Evolutionary conservation across 2,329 filamentous ascomycete genomes (phyloP), one percentile per base, ranked within the genome.

Genomic region (Fusarium coicis): DNA sequence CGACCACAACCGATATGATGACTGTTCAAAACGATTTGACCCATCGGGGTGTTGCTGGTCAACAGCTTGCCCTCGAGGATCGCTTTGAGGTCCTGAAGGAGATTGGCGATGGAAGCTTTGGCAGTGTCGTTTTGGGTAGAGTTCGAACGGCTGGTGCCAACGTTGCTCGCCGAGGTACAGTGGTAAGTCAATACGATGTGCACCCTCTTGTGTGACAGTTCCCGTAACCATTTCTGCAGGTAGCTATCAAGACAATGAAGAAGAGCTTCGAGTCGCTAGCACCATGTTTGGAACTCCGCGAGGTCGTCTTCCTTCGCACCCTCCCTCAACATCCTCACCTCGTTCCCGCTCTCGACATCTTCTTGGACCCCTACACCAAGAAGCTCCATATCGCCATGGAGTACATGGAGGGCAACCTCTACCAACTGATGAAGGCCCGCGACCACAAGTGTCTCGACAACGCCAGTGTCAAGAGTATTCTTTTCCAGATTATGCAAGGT

Each of bases 181-280:
- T 98, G 87, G 96, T 98, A 91, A 87, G 92, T 87, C 73, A 46
- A 64, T 43, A 56, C 39, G 30, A 54, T 65, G 60, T 60, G 65
- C 46, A 47, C 28, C 63, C 68, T 52, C 42, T 62, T 59, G 57
- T 63, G 59, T 63, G 63, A 74, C 60, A 63, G 56, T 52, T 53
- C 58, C 36, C 49, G 58, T 76, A 70, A 77, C 70, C 62, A 52
- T 44, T 63, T 61, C 64, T 62, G 32, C 55, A 98, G 96, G 93
- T 99, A 78, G 96, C 96, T 47, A 98, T 99, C 85, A 99, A 99
- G 85, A 98, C 96, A 10, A 99, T 99, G 96, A 99, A 99, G 88
- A 99, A 99, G 89, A 95, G 93, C 0, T 99, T 98, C 78, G 95
- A 98, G 77, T 97, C 94, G 4, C 95, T 98, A 80, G 86, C 90